A percentile compares a stretch with the other conserved stretches of the same genome.
phyloP scores from a whole-genome alignment of 2,329 filamentous ascomycete genomes.

The Beauveria australis region DNA sequence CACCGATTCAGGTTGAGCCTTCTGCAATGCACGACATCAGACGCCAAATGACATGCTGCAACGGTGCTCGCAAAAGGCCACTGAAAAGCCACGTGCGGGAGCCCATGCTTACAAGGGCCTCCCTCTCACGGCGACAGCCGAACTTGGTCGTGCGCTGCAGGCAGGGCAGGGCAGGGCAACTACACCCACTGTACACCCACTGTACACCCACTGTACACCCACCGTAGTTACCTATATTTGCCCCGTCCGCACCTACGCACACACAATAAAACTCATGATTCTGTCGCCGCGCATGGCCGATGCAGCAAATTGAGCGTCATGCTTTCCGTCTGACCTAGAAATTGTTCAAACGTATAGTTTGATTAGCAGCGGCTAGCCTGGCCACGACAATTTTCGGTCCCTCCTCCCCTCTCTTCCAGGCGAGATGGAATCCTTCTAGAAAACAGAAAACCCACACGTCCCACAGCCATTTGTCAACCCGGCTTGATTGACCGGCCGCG shows the following conservation, averaged over 20 bases:
- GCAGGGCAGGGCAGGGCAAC: too few relatives aligned
- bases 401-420: neutral
- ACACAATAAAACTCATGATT: too few relatives aligned
- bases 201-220: too few relatives aligned
- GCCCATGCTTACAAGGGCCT: neutral
- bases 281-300: neutral
- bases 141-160: too few relatives aligned
- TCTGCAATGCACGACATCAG: neutral
- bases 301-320: neutral
- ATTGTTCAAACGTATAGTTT: conserved; percentile 3
- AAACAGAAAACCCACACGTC: conserved; percentile 1
- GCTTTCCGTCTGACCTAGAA: neutral
- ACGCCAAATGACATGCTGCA: too few relatives aligned
- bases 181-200: too few relatives aligned
- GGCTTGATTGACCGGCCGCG: neutral
- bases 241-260: too few relatives aligned
- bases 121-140: too few relatives aligned
- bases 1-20: neutral
- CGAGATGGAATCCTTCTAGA: conserved; percentile 4
- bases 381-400: neutral
- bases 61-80: neutral
- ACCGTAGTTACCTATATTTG: too few relatives aligned
- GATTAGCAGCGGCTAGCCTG: conserved; percentile 1
- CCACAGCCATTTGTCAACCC: conserved; percentile 5
- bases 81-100: neutral